Conservation (phyloP, 2,329 filamentous ascomycete species). For the Plectosphaerella sp. region DNA sequence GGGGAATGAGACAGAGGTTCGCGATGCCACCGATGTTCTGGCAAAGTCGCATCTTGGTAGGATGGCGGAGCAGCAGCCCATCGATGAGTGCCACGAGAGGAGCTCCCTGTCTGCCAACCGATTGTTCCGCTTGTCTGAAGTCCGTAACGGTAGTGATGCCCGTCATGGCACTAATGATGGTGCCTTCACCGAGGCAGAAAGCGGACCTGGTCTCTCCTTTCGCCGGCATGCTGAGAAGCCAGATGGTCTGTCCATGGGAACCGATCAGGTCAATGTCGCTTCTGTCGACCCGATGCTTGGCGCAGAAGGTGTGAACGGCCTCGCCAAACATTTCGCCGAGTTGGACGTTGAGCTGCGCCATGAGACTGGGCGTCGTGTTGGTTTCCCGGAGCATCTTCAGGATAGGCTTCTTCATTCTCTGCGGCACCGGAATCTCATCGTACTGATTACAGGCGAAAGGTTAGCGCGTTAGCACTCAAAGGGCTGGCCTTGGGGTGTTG, state of each 20-base stretch:
- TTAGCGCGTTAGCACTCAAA: conserved; percentile 6
- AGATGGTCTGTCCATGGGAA: conserved; percentile 44
- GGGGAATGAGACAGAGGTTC: conserved; percentile 44
- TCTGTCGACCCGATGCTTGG: conserved; percentile 24
- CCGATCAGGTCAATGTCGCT: conserved; percentile 39
- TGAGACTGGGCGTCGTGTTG: conserved; percentile 44
- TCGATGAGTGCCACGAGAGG: conserved; percentile 50
- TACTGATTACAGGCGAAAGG: conserved; percentile 6
- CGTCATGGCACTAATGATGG: conserved; percentile 37
- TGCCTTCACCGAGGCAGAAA: conserved; percentile 43
- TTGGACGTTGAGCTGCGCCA: conserved; percentile 52
- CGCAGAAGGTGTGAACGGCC: conserved; percentile 38
- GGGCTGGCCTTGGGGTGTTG: conserved; percentile 1
- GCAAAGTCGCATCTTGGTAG: conserved; percentile 42
- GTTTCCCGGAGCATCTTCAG: conserved; percentile 53
- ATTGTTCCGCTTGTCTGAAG: conserved; percentile 45
- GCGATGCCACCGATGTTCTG: conserved; percentile 51
- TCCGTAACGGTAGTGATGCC: conserved; percentile 47
- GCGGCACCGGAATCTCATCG: conserved; percentile 11
- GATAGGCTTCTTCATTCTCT: conserved; percentile 47
- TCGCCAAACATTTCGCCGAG: conserved; percentile 11
- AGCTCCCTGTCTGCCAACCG: conserved; percentile 41
- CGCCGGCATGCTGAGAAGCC: conserved; percentile 27
- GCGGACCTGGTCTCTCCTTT: conserved; percentile 32
- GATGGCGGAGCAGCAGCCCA: conserved; percentile 42